A percentile compares a stretch with the other conserved stretches of the same genome.
These are phyloP conservation scores for Parathielavia appendiculata DNA, from an alignment of 495 filamentous ascomycete genomes.

Conservation along the genomic window DNA sequence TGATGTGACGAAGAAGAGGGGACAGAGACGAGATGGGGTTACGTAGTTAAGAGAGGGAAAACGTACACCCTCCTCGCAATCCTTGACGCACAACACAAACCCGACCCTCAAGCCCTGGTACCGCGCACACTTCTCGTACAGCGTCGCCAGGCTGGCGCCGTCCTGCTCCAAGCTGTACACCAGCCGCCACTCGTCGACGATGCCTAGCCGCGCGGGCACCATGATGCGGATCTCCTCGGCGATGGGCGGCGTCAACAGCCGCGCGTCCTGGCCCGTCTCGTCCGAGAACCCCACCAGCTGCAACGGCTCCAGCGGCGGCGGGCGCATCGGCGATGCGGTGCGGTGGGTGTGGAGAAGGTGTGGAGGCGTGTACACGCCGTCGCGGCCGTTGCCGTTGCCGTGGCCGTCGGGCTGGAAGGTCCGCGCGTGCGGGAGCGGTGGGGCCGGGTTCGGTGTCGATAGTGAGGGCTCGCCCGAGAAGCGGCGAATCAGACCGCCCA, in stretches of 20 bases:
- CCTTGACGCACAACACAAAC: slow-evolving; percentile 81
- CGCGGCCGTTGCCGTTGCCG: slow-evolving; percentile 29
- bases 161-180: slow-evolving; percentile 90
- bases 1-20: not conserved
- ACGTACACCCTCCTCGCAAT: slow-evolving; percentile 66
- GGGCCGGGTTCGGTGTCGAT: slow-evolving; percentile 8
- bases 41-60: not conserved
- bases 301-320: slow-evolving; percentile 45
- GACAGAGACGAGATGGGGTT: slow-evolving; percentile 1
- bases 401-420: slow-evolving; percentile 23
- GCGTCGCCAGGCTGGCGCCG: slow-evolving; percentile 77
- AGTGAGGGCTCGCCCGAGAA: slow-evolving; percentile 30
- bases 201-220: slow-evolving; percentile 76
- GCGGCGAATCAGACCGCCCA: slow-evolving; percentile 35
- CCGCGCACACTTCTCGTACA: slow-evolving; percentile 68
- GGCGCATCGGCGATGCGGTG: slow-evolving; percentile 36
- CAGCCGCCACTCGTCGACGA: slow-evolving; percentile 80
- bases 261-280: slow-evolving; percentile 35
- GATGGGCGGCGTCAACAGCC: slow-evolving; percentile 61
- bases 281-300: slow-evolving; percentile 37
- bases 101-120: slow-evolving; percentile 66
- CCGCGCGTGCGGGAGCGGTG: slow-evolving; percentile 20
- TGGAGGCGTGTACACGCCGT: slow-evolving; percentile 39
- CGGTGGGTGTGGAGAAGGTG: slow-evolving; percentile 19
- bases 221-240: slow-evolving; percentile 94